Evolutionary conservation across 805 yeast genomes (phyloP), one percentile per base, ranked within the genome.

Genomic region (Hemisphaericaspora nanyangensis): DNA sequence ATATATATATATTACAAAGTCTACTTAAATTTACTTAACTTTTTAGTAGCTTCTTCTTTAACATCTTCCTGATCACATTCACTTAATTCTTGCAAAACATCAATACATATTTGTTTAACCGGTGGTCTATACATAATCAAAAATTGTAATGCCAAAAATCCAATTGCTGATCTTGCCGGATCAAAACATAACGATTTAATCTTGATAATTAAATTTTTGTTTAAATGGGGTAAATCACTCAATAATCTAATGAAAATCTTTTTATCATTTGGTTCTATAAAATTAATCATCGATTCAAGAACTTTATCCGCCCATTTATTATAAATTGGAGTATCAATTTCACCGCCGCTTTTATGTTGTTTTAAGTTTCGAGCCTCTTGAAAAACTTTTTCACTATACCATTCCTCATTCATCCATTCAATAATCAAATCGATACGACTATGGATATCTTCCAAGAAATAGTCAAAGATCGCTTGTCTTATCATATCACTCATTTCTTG

Each of bases 331-430:
- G 78, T 71, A 6, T 49, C 51, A 13, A 58, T 37, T 8, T 24
- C 18, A 7, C 28, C 12, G 7, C 16, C 7, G 3, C 12, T 6
- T 13, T 40, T 32, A 7, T 40, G 45, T 16, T 42, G 42, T 25
- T 48, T 53, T 20, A 53, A 42, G 27, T 52, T 55, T 3, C 44
- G 38, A 5, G 56, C 52, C 43, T 68, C 71, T 42, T 60, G 61
- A 35, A 53, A 50, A 3, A 74, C 74, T 40, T 53, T 63, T 52
- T 82, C 85, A 35, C 77, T 68, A 62, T 78, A 81, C 95, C 96
- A 93, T 59, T 93, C 99, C 61, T 93, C 99, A 52, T 85, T 90
- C 39, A 93, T 65, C 99, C 99, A 93, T 46, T 85, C 89, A 28
- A 91, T 79, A 15, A 88, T 80, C 26, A 82, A 62, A 42, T 86